These are phyloP conservation scores for Trichoderma pleuroti DNA, from an alignment of 2,329 filamentous ascomycete species.

Conservation along the genomic window DNA sequence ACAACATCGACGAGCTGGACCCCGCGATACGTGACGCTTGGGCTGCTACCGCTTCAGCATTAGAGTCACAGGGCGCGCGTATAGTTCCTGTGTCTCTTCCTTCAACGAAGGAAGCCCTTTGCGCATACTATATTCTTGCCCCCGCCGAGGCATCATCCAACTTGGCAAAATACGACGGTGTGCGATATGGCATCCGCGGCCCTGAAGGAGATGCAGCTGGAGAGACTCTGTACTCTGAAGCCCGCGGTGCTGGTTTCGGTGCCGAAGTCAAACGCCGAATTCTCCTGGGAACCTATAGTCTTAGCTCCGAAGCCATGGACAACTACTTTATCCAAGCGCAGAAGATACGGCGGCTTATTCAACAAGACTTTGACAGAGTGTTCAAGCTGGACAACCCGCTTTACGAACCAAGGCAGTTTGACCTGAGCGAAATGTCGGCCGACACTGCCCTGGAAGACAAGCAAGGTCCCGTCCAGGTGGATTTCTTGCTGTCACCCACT, in stretches of 20 bases:
- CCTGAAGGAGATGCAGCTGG: slow-evolving; percentile 51
- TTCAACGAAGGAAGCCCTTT: slow-evolving; percentile 77
- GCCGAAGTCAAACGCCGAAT: slow-evolving; percentile 83
- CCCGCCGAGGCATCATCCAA: slow-evolving; percentile 95
- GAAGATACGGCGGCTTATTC: slow-evolving; percentile 76
- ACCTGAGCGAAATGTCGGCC: slow-evolving; percentile 59
- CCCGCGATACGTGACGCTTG: slow-evolving; percentile 67
- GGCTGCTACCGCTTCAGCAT: slow-evolving; percentile 54
- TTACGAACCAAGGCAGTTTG: slow-evolving; percentile 48
- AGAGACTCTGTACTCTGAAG: slow-evolving; percentile 70
- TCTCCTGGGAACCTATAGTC: slow-evolving; percentile 80
- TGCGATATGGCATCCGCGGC: slow-evolving; percentile 75
- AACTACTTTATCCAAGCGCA: slow-evolving; percentile 98
- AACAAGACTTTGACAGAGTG: slow-evolving; percentile 78
- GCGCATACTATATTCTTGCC: slow-evolving; percentile 92
- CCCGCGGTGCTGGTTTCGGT: slow-evolving; percentile 73
- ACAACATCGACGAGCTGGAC: slow-evolving; percentile 81
- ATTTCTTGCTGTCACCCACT: slow-evolving; percentile 84
- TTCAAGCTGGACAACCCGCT: slow-evolving; percentile 72
- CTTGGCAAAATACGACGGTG: slow-evolving; percentile 91
- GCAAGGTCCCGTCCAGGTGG: slow-evolving; percentile 62
- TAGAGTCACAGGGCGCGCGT: slow-evolving; percentile 64
- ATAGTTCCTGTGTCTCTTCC: slow-evolving; percentile 78
- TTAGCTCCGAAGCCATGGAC: slow-evolving; percentile 86
- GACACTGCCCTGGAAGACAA: slow-evolving; percentile 51